Percentiles rank a stretch among this genome's conserved stretches.
phyloP scores from a whole-genome alignment of 192 early-diverging fungal species.

The Coemansia sp. region DNA sequence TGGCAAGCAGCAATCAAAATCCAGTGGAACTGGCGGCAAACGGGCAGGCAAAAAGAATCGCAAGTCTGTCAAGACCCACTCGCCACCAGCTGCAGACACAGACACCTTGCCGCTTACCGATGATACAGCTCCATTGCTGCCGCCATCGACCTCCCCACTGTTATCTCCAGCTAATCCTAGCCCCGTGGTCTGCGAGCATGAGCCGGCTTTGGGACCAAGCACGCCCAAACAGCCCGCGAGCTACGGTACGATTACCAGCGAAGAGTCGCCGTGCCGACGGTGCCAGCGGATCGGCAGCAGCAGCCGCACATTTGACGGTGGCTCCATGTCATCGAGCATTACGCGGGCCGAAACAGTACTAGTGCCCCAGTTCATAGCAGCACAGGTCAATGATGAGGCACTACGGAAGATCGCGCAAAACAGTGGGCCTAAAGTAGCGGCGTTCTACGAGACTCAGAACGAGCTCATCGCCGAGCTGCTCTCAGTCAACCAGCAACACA shows the following conservation, averaged over 20 bases:
- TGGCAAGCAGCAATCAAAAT: constrained; percentile 1
- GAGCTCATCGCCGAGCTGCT: constrained; percentile 50
- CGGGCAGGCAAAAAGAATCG: constrained; percentile 4
- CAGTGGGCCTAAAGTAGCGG: constrained; percentile 40
- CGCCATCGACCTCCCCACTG: neutral
- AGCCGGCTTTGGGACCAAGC: neutral
- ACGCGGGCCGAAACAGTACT: constrained; percentile 46
- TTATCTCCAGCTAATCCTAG: neutral
- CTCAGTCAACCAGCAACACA: constrained; percentile 52
- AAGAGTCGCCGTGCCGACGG: constrained; percentile 15
- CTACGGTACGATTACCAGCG: constrained; percentile 20
- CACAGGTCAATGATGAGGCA: constrained; percentile 44
- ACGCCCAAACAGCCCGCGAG: constrained; percentile 1
- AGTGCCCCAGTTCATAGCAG: constrained; percentile 49
- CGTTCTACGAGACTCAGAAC: constrained; percentile 57
- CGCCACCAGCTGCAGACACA: neutral
- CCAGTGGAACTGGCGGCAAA: neutral
- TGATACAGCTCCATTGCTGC: neutral
- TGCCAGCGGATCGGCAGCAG: constrained; percentile 17
- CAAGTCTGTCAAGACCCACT: neutral
- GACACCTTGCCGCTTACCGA: neutral
- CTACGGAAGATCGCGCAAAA: constrained; percentile 31
- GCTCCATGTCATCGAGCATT: constrained; percentile 31
- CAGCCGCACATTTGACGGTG: constrained; percentile 10
- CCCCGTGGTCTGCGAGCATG: neutral